Evolutionary conservation across 345 rosid genomes (phyloP).

Genomic region (Carallia pectinifolia): DNA sequence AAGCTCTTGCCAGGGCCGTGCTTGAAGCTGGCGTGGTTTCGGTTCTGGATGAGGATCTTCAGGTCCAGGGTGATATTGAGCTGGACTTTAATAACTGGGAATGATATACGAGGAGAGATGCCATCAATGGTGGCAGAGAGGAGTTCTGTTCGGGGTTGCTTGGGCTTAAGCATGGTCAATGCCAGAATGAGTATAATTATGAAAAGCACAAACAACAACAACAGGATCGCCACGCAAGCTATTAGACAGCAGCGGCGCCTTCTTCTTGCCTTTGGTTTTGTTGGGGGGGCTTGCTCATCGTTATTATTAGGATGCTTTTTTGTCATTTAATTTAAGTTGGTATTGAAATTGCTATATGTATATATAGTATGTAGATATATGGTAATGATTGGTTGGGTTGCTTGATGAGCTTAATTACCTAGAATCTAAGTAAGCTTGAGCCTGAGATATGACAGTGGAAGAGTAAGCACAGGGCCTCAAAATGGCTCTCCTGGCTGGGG

Average conservation of each 20-base stretch:
- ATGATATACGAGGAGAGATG: conserved; percentile 36
- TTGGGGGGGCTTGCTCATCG: no score
- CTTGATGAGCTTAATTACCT: no score
- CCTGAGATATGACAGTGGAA: no score
- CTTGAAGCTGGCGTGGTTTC: conserved; percentile 44
- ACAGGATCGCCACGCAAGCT: conserved; percentile 10
- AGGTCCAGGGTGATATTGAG: conserved; percentile 50
- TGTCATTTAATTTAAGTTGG: not conserved
- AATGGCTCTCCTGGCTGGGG: no score
- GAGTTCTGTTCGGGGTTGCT: conserved; percentile 28
- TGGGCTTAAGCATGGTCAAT: conserved; percentile 46
- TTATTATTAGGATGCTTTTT: not conserved
- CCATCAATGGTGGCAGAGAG: conserved; percentile 44
- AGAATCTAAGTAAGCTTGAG: no score
- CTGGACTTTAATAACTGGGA: conserved; percentile 32
- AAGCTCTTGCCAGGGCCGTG: conserved; percentile 41
- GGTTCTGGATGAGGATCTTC: conserved; percentile 35
- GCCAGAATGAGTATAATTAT: conserved; percentile 34
- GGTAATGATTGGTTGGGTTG: no score
- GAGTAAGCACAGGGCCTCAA: no score
- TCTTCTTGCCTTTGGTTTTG: not conserved
- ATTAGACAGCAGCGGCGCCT: conserved; percentile 25
- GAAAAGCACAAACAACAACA: conserved; percentile 27
- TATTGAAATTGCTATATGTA: no score
- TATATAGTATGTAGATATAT: no score